Evolutionary conservation across 1,139 yeast genomes (phyloP), one percentile per base, ranked within the genome.

Genomic region (Yamadazyma blattariae): DNA sequence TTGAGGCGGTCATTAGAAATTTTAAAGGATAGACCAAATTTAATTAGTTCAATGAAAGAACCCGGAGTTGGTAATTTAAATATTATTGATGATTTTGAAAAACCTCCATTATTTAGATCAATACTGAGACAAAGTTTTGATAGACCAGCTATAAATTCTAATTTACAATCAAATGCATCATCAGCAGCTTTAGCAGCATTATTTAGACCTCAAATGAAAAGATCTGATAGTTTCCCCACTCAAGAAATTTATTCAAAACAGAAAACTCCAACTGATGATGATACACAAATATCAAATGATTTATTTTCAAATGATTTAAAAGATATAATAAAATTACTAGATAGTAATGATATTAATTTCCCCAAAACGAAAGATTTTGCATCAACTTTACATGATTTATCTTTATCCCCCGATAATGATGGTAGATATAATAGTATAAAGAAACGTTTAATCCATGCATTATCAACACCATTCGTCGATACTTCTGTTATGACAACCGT

Each of bases 391-490:
- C 83, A 79, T 44, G 74, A 77, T 42, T 54, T 80, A 22, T 74
- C 84, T 1, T 56, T 82, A 7, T 59, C 70, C 8, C 46, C 47
- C 30, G 52, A 50, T 23, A 37, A 54, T 43, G 44, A 46, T 25
- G 41, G 52, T 37, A 41, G 50, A 39, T 61, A 74, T 29, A 67
- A 70, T 27, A 52, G 66, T 7, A 52, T 83, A 29, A 77, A 73
- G 43, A 69, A 70, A 13, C 75, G 74, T 41, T 56, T 83, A 13
- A 54, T 82, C 27, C 77, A 80, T 51, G 88, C 90, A 5, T 63
- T 83, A 40, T 85, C 92, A 0, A 82, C 85, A 10, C 92, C 92
- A 2, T 83, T 83, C 54, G 75, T 79, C 35, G 89, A 83, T 48
- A 61, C 71, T 3, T 63, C 76, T 0, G 64, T 70, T 0, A 49